These are phyloP conservation scores for Hemileccinum impolitum DNA, from an alignment of 768 basidiomycete genomes.

Conservation along the genomic window DNA sequence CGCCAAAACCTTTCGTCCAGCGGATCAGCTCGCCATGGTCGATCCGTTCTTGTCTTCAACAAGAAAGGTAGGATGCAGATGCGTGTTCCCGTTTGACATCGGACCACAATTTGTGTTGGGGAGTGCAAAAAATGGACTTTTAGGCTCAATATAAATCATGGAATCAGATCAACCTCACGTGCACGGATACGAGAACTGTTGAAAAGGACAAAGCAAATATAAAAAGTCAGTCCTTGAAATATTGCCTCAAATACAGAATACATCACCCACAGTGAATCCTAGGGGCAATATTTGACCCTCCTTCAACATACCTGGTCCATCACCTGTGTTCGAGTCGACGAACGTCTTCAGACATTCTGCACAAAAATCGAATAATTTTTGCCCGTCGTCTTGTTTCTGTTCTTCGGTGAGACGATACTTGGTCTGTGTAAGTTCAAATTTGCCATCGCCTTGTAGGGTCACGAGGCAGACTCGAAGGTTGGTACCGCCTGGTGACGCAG, in stretches of 20 bases:
- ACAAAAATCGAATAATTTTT: constrained; percentile 95
- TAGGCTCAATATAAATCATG: not conserved
- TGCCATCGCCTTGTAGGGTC: constrained; percentile 84
- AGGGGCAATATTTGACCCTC: constrained; percentile 67
- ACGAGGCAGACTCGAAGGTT: constrained; percentile 99
- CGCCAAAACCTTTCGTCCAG: constrained; percentile 99
- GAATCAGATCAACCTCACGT: constrained; percentile 48
- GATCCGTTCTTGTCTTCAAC: constrained; percentile 79
- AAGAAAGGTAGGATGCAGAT: not conserved
- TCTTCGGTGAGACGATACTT: constrained; percentile 97
- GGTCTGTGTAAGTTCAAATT: constrained; percentile 96
- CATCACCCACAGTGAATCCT: constrained; percentile 86
- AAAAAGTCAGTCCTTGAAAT: not conserved
- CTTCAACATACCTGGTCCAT: constrained; percentile 46
- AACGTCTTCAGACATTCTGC: constrained; percentile 91
- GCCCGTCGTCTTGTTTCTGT: constrained; percentile 97
- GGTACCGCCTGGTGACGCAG: constrained; percentile 66
- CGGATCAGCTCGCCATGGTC: constrained; percentile 93
- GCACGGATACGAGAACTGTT: constrained; percentile 93
- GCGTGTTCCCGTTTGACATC: not conserved
- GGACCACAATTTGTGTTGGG: not conserved
- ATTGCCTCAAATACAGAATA: not conserved
- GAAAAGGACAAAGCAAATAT: not conserved
- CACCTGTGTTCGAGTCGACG: constrained; percentile 65
- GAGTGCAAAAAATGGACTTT: not conserved